Evolutionary conservation across 345 rosid species (phyloP), one percentile per base, ranked within the genome.

Genomic region (Erucastrum elatum): DNA sequence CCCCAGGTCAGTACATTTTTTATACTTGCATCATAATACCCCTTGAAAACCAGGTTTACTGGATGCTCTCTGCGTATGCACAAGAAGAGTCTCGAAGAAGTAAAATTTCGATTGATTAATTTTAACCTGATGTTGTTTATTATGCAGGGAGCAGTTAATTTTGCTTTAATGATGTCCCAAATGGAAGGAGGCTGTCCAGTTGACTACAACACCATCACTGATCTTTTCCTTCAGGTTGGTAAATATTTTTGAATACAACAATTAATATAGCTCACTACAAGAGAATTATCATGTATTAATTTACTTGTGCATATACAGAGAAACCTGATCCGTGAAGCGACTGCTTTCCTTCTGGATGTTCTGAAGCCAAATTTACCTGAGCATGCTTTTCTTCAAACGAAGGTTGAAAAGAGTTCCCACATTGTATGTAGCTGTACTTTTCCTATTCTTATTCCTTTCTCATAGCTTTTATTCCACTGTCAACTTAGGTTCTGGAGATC

Each of bases 111-210:
- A 46, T 41, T 37, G 70, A 70, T 53, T 29, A n/a, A 64, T 59
- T 30, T 30, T 60, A 34, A 12, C 64, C 55, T 63, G 62, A 55
- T 56, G 16, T 35, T 70, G 33, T 33, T 27, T 64, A 69, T 80
- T 37, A 34, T 85, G 77, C 84, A 96, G 99, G 99, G 99, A 51
- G 99, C 99, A 73, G 97, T 96, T 51, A 96, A 96, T 84, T 96
- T 96, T 89, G 96, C 99, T 68, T 82, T 96, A 82, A 96, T 96
- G 99, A 96, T 96, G 99, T 93, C 99, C 71, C 98, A 96, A 90
- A 96, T 96, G 99, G 99, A 93, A 86, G 99, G 97, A 75, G 99
- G 99, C 29, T 93, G 96, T 78, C 99, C 99, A 17, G 85, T 96
- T 83, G 99, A 96, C 84, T 96, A 91, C 87, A 96, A 96, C 70